These are phyloP conservation scores for Choanephora cucurbitarum DNA, from an alignment of 371 early-diverging fungal species.

Conservation along the genomic window DNA sequence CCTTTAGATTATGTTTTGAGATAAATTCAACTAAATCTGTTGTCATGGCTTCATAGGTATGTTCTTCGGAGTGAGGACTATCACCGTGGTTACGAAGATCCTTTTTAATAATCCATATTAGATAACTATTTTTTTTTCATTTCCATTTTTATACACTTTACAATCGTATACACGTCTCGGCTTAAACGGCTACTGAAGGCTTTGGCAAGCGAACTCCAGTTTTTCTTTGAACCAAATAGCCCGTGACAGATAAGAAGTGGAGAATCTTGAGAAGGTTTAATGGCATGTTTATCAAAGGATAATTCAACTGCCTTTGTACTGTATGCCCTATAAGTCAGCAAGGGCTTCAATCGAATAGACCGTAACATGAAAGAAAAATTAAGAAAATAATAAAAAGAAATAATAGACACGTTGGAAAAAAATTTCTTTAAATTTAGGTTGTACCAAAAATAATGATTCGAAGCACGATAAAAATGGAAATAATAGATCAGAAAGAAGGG, in stretches of 20 bases:
- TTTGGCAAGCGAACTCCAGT: constrained; percentile 87
- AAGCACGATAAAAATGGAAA: no score
- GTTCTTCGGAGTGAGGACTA: constrained; percentile 68
- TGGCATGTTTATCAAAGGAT: constrained; percentile 26
- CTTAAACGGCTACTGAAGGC: constrained; percentile 62
- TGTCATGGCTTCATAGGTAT: constrained; percentile 82
- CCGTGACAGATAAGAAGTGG: constrained; percentile 84
- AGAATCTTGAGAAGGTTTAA: constrained; percentile 15
- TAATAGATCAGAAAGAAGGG: no score
- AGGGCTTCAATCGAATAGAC: neutral
- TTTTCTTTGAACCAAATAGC: constrained; percentile 93
- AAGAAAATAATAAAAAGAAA: neutral
- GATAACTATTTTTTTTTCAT: no score
- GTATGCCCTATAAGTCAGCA: neutral
- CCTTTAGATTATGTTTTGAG: constrained; percentile 50
- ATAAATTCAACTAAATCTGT: constrained; percentile 72
- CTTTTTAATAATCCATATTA: constrained; percentile 34
- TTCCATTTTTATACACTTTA: no score
- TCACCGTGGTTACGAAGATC: constrained; percentile 96
- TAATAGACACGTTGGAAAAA: no score
- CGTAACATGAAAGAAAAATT: neutral
- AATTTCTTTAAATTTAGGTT: no score
- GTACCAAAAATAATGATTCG: no score
- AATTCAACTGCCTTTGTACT: constrained; percentile 19
- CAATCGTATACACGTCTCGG: constrained; percentile 67